Percentiles rank a stretch among this genome's conserved stretches.
Conservation (phyloP, 768 basidiomycete genomes). For the Leccinum boreale region DNA sequence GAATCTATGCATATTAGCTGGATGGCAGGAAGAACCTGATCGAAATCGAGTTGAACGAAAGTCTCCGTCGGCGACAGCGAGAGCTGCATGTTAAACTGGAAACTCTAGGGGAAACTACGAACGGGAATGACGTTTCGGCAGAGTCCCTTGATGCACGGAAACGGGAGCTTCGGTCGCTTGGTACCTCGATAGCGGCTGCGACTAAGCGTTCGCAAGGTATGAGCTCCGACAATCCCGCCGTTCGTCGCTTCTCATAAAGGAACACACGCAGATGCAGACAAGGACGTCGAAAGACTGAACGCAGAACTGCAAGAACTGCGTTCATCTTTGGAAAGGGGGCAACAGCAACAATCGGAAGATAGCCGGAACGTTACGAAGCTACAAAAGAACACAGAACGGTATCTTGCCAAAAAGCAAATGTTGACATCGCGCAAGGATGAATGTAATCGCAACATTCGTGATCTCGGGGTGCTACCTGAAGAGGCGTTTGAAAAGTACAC, state of each 20-base stretch:
- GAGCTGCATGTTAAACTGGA: constrained; percentile 79
- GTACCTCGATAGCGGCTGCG: constrained; percentile 61
- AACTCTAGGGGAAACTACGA: constrained; percentile 58
- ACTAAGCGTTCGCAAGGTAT: constrained; percentile 61
- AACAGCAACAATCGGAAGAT: constrained; percentile 84
- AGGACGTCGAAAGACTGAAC: constrained; percentile 61
- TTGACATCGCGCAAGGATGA: constrained; percentile 84
- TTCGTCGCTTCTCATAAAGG: background rate
- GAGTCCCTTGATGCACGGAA: constrained; percentile 67
- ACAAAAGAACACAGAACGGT: constrained; percentile 94
- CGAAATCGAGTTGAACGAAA: constrained; percentile 93
- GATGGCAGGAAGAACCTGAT: constrained; percentile 74
- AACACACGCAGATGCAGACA: constrained; percentile 56
- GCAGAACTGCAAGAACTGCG: constrained; percentile 66
- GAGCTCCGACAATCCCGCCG: background rate
- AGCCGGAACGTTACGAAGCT: constrained; percentile 82
- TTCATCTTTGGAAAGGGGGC: constrained; percentile 64
- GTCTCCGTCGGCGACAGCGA: constrained; percentile 72
- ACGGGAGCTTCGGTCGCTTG: constrained; percentile 67
- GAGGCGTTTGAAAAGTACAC: constrained; percentile 97
- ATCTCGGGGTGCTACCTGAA: constrained; percentile 93
- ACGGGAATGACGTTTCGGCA: constrained; percentile 52
- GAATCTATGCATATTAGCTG: constrained; percentile 30
- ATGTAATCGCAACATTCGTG: constrained; percentile 92
- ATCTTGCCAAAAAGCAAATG: constrained; percentile 89